Evolutionary conservation across 441 rosid species (phyloP).

Genomic region (Gossypium trilobum): DNA sequence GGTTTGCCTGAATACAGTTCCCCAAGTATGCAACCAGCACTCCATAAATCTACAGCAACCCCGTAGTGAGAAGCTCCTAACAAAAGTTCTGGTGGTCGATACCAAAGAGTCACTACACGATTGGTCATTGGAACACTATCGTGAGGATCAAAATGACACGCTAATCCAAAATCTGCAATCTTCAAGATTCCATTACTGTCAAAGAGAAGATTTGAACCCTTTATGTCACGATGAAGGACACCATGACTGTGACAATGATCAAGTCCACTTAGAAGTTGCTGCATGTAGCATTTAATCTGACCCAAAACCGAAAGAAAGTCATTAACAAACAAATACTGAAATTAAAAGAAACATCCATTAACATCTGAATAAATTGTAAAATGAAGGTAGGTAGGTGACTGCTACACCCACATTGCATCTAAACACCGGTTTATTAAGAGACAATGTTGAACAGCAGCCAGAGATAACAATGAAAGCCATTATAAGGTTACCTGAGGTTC

Average conservation of each 20-base stretch:
- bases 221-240: slow-evolving; percentile 83
- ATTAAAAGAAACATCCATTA: neutral
- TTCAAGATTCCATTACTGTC: slow-evolving; percentile 71
- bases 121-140: slow-evolving; percentile 53
- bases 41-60: slow-evolving; percentile 82
- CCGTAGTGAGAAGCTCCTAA: slow-evolving; percentile 71
- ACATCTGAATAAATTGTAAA: neutral
- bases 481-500: slow-evolving; percentile 66
- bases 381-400: neutral
- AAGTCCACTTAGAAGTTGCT: slow-evolving; percentile 82
- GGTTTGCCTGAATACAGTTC: slow-evolving; percentile 72
- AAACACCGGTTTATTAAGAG: neutral
- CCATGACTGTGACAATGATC: slow-evolving; percentile 80
- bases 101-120: slow-evolving; percentile 94
- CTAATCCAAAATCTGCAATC: slow-evolving; percentile 89
- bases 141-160: slow-evolving; percentile 54
- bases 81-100: slow-evolving; percentile 90
- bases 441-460: neutral
- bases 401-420: neutral
- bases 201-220: slow-evolving; percentile 86
- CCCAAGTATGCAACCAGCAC: slow-evolving; percentile 85
- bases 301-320: slow-evolving; percentile 10
- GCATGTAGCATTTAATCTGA: slow-evolving; percentile 93
- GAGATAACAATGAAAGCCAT: slow-evolving; percentile 2
- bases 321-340: neutral